These are phyloP conservation scores for Monascus purpureus DNA, from an alignment of 495 filamentous ascomycete species.

Conservation along the genomic window DNA sequence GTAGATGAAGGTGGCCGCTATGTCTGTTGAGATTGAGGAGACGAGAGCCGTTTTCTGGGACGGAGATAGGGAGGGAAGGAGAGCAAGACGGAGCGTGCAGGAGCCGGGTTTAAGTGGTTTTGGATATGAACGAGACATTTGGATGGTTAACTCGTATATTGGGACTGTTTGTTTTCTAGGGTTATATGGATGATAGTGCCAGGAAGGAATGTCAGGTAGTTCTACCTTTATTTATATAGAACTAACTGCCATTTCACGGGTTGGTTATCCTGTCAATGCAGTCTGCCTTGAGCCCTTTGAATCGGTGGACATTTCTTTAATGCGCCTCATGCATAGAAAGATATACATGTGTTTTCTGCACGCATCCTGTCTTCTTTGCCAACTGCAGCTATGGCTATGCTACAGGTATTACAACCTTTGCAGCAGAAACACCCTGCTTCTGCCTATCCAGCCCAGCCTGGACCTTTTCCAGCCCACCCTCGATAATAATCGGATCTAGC, in stretches of 20 bases:
- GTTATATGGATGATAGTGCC: too few relatives aligned
- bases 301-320: too few relatives aligned
- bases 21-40: conserved; percentile 16
- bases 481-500: conserved; percentile 14
- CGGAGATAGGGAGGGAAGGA: conserved; percentile 7
- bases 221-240: too few relatives aligned
- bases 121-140: background rate
- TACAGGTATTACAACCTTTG: conserved; percentile 18
- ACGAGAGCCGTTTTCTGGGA: conserved; percentile 10
- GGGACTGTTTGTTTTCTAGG: too few relatives aligned
- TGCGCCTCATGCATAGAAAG: too few relatives aligned
- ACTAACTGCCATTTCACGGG: conserved; percentile 1
- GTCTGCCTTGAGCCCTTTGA: too few relatives aligned
- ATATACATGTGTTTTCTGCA: too few relatives aligned
- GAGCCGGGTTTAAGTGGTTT: conserved; percentile 3
- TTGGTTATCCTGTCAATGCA: too few relatives aligned
- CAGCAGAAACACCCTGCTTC: conserved; percentile 18
- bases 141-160: too few relatives aligned
- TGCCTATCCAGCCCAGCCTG: conserved; percentile 15
- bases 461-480: conserved; percentile 13
- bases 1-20: conserved; percentile 11
- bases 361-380: too few relatives aligned
- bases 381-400: too few relatives aligned
- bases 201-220: too few relatives aligned
- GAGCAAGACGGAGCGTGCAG: conserved; percentile 9